Evolutionary conservation across 176 grass and related monocot species (phyloP).

Genomic region (Thalia dealbata): DNA sequence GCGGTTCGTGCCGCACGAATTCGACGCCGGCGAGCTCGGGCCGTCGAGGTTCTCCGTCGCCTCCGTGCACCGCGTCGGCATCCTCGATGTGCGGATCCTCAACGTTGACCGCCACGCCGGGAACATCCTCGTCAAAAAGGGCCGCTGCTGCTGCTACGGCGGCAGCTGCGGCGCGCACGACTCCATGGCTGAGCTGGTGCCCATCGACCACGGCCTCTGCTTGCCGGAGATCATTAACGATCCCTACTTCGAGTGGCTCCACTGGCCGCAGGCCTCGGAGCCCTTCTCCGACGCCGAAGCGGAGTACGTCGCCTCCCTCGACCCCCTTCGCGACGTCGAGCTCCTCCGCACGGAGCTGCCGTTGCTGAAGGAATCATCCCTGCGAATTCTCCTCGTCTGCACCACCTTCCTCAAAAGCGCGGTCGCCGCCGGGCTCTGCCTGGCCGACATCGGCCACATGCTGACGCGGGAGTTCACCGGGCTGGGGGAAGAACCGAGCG

Average conservation of each 20-base stretch:
- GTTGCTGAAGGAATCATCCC: constrained; percentile 36
- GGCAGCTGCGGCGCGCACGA: neutral
- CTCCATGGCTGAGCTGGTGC: constrained; percentile 47
- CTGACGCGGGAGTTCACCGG: constrained; percentile 60
- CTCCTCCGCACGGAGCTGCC: constrained; percentile 60
- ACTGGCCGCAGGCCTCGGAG: constrained; percentile 72
- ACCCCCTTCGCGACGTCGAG: constrained; percentile 61
- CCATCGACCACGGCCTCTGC: constrained; percentile 91
- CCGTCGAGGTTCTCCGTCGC: constrained; percentile 64
- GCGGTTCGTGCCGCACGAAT: constrained; percentile 64
- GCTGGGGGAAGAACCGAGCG: constrained; percentile 43
- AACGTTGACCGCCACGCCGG: constrained; percentile 96
- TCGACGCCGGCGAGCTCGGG: constrained; percentile 77
- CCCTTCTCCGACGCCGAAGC: constrained; percentile 42
- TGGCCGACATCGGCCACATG: constrained; percentile 84
- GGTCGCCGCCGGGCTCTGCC: constrained; percentile 50
- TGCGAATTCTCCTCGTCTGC: constrained; percentile 61
- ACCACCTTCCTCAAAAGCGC: constrained; percentile 66
- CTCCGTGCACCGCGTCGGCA: constrained; percentile 77
- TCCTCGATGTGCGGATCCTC: constrained; percentile 81
- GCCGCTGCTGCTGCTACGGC: no score
- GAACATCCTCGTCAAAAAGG: constrained; percentile 87
- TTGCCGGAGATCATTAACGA: constrained; percentile 70
- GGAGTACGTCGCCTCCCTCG: constrained; percentile 46
- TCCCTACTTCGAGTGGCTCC: constrained; percentile 97